phyloP scores from a whole-genome alignment of 208 protist species.

The Porcisia deanei region DNA sequence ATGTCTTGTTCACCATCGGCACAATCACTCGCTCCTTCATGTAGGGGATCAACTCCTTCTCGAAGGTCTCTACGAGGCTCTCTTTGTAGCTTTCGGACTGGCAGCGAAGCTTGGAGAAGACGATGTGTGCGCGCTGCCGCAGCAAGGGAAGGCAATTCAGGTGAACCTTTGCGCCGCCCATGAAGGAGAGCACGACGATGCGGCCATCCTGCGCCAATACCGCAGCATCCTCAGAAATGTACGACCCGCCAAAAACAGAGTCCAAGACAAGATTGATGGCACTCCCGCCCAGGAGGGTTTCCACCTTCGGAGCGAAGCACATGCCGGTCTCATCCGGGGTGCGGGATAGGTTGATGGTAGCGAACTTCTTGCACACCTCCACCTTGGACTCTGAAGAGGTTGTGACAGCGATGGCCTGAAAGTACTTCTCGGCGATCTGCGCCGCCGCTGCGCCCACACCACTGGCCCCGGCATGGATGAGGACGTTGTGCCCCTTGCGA shows the following conservation, averaged over 20 bases:
- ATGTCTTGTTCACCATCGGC: constrained; percentile 70
- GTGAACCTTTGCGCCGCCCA: constrained; percentile 58
- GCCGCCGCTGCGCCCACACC: constrained; percentile 87
- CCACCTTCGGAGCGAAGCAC: constrained; percentile 72
- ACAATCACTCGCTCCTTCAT: constrained; percentile 51
- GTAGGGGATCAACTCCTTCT: constrained; percentile 63
- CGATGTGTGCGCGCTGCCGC: constrained; percentile 56
- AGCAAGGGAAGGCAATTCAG: constrained; percentile 70
- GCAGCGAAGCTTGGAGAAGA: constrained; percentile 78
- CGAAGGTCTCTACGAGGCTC: constrained; percentile 52
- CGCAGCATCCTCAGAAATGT: constrained; percentile 59
- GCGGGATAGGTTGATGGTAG: constrained; percentile 53
- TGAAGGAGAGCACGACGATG: constrained; percentile 68
- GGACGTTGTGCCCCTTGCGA: constrained; percentile 66
- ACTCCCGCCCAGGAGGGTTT: constrained; percentile 43
- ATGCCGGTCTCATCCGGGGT: constrained; percentile 65
- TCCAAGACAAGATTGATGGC: constrained; percentile 79
- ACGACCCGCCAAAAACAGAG: constrained; percentile 75
- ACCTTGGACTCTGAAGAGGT: constrained; percentile 73
- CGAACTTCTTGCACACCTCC: constrained; percentile 71
- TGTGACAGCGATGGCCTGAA: constrained; percentile 60
- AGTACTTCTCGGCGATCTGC: constrained; percentile 86
- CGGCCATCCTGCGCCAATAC: constrained; percentile 71
- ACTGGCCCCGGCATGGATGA: constrained; percentile 89
- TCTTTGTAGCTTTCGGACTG: constrained; percentile 62